phyloP scores from a whole-genome alignment of 176 grass and related monocot genomes.

The Luzula sylvatica region DNA sequence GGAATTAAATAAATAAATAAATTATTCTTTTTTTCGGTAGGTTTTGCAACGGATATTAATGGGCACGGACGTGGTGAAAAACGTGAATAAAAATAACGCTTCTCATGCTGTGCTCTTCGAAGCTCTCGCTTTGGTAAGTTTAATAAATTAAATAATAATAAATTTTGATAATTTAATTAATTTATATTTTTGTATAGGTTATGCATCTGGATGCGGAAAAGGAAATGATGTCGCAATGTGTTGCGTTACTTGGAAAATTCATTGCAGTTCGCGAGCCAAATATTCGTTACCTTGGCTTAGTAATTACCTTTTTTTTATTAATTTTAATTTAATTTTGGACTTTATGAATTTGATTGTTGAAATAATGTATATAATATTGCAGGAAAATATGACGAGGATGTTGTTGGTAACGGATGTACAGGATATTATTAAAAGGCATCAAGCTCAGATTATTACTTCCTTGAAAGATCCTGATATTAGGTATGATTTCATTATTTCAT shows the following conservation, averaged over 20 bases:
- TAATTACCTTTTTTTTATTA: conserved; percentile 28
- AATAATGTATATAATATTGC: conserved; percentile 24
- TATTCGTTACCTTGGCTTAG: conserved; percentile 97
- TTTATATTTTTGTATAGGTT: conserved; percentile 36
- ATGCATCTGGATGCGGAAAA: conserved; percentile 99
- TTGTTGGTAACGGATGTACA: conserved; percentile 96
- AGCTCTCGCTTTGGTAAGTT: conserved; percentile 82
- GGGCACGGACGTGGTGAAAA: conserved; percentile 99
- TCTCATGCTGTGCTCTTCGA: conserved; percentile 99
- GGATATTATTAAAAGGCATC: conserved; percentile 99
- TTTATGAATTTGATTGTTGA: no score
- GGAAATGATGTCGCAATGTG: conserved; percentile 99
- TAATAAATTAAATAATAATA: conserved; percentile 2
- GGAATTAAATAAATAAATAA: neutral
- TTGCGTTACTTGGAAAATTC: conserved; percentile 96
- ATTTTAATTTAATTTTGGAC: conserved; percentile 11
- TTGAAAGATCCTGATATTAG: conserved; percentile 99
- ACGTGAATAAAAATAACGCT: conserved; percentile 99
- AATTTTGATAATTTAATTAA: conserved; percentile 3
- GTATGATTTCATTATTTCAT: conserved; percentile 25
- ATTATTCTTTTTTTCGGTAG: conserved; percentile 45
- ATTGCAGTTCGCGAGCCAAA: conserved; percentile 99
- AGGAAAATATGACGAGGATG: conserved; percentile 99
- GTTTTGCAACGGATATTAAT: conserved; percentile 97
- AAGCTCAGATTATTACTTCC: conserved; percentile 97